Conservation (phyloP, 2,329 filamentous ascomycete species). For the Periconia sp. region DNA sequence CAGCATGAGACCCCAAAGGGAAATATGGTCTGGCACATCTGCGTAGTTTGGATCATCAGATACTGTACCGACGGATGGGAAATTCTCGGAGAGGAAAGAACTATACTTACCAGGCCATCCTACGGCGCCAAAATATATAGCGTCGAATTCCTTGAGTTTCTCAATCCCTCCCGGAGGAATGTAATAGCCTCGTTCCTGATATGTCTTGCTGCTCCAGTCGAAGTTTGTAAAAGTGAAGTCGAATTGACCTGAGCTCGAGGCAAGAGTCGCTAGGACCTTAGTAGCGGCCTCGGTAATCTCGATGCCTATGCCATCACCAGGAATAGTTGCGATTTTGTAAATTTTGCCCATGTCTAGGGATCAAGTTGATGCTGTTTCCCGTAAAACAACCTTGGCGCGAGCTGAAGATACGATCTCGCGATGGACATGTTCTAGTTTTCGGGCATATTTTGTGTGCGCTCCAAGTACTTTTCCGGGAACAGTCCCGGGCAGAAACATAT, state of each 20-base stretch:
- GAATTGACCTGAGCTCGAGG: constrained; percentile 62
- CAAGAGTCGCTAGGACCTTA: constrained; percentile 63
- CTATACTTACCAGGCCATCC: constrained; percentile 61
- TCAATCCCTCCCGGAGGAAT: constrained; percentile 67
- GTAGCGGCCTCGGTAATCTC: constrained; percentile 71
- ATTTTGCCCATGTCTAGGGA: no score
- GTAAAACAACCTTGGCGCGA: no score
- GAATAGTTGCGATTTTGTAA: constrained; percentile 61
- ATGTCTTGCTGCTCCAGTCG: constrained; percentile 71
- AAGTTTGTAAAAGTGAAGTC: constrained; percentile 65
- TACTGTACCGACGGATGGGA: neutral
- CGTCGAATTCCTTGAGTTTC: constrained; percentile 64
- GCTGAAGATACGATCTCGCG: no score
- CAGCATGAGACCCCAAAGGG: constrained; percentile 62
- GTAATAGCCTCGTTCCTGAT: constrained; percentile 69
- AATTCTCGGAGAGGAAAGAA: neutral
- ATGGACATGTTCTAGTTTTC: no score
- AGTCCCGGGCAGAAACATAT: no score
- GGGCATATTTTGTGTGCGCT: no score
- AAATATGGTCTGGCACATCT: constrained; percentile 63
- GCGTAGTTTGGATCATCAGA: constrained; percentile 17
- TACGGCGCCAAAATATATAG: constrained; percentile 72
- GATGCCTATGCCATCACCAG: constrained; percentile 72
- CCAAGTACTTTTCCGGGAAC: no score
- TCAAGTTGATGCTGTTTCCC: no score